Conservation (phyloP, 108 stramenopile species). For the Fragilariopsis cylindrus region DNA sequence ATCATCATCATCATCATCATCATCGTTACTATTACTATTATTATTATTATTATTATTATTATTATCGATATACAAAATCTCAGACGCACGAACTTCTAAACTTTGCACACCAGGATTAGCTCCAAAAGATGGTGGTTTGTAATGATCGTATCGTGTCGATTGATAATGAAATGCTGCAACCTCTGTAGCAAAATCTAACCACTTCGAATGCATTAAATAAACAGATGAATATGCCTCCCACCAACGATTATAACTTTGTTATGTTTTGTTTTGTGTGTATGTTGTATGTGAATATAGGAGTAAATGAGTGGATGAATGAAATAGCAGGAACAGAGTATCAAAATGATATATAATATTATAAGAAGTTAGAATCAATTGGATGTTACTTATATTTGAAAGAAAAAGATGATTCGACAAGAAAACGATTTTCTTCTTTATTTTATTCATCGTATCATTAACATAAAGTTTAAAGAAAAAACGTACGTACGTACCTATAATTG, state of each 20-base stretch:
- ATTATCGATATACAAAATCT: background rate
- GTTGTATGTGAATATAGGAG: no score
- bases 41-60: background rate
- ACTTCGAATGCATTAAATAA: conserved; percentile 73
- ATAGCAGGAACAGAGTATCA: no score
- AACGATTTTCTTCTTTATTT: background rate
- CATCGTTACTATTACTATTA: background rate
- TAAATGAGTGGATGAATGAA: no score
- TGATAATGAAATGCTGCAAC: conserved; percentile 75
- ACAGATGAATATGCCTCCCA: conserved; percentile 76
- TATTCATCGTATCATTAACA: no score
- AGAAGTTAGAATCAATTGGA: no score
- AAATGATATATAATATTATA: no score
- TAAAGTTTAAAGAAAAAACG: background rate
- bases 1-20: background rate
- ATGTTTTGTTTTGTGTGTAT: no score
- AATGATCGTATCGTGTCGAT: conserved; percentile 43
- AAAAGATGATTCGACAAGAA: background rate
- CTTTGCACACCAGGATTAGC: conserved; percentile 42
- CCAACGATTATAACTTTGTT: conserved; percentile 41
- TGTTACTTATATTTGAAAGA: background rate
- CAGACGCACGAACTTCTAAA: background rate
- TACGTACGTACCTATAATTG: conserved; percentile 37
- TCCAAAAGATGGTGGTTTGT: conserved; percentile 70
- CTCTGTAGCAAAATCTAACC: conserved; percentile 65